These are phyloP conservation scores for Paspalum notatum DNA, from an alignment of 176 grass and related monocot species.

Conservation along the genomic window DNA sequence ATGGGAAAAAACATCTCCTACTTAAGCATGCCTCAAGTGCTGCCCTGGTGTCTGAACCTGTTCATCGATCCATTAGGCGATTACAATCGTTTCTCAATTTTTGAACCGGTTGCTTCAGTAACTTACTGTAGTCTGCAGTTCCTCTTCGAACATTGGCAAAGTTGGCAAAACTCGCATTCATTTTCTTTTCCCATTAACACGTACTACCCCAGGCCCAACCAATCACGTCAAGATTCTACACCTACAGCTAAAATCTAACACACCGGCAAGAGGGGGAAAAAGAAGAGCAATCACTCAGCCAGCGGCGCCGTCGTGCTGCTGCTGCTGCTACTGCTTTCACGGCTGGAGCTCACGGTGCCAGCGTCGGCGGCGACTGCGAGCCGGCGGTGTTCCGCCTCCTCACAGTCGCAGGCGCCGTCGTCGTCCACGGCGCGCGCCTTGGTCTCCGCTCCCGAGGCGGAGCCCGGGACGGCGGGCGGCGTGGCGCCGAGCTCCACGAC, in stretches of 20 bases:
- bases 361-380: background rate
- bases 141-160: background rate
- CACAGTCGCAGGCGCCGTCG: constrained; percentile 9
- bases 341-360: background rate
- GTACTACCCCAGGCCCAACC: constrained; percentile 5
- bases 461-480: background rate
- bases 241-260: constrained; percentile 51
- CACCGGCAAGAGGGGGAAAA: background rate
- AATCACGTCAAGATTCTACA: constrained; percentile 55
- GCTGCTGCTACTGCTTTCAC: constrained; percentile 28
- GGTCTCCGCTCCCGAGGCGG: background rate
- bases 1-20: no score
- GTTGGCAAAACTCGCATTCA: background rate
- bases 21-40: background rate
- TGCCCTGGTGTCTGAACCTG: background rate
- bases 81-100: background rate
- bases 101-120: background rate
- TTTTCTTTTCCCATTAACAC: constrained; percentile 11
- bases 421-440: background rate
- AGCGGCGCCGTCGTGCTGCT: constrained; percentile 4
- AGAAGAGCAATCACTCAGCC: background rate
- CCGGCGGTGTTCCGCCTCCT: background rate
- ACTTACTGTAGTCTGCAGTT: background rate
- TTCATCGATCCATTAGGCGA: background rate
- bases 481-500: constrained; percentile 30